phyloP scores from a whole-genome alignment of 1,284 basidiomycete genomes.

The Spongispora temasekensis region DNA sequence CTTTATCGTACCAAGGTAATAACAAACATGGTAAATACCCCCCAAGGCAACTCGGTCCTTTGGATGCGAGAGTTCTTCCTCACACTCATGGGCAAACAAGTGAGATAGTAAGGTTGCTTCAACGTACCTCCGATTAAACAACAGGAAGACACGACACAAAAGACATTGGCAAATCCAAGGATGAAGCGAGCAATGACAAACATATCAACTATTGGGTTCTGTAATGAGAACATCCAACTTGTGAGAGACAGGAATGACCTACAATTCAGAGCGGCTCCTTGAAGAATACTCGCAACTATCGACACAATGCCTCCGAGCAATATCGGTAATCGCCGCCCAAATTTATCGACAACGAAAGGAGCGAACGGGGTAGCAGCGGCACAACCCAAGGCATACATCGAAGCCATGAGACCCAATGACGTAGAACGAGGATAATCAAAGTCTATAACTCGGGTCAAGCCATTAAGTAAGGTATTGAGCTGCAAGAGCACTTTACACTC shows the following conservation, averaged over 20 bases:
- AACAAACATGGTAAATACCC: no score
- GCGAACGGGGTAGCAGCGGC: neutral
- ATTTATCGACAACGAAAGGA: neutral
- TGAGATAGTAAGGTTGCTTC: no score
- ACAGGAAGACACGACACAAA: no score
- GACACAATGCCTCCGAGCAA: neutral
- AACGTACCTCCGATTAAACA: no score
- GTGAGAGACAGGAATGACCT: neutral
- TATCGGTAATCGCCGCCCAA: neutral
- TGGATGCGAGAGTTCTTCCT: no score
- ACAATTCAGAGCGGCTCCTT: neutral
- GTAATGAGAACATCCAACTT: no score
- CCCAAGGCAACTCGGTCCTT: no score
- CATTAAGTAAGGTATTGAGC: neutral
- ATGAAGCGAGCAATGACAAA: no score
- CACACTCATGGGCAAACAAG: no score
- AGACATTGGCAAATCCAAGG: no score
- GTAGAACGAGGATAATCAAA: neutral
- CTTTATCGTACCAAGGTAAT: no score
- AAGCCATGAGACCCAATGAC: neutral
- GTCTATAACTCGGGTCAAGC: neutral
- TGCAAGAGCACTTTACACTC: neutral
- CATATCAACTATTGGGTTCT: no score
- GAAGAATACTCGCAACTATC: neutral
- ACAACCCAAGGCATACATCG: neutral